Base-by-base conservation (phyloP, 768 basidiomycete genomes). In the Naganishia kalamii region DNA sequence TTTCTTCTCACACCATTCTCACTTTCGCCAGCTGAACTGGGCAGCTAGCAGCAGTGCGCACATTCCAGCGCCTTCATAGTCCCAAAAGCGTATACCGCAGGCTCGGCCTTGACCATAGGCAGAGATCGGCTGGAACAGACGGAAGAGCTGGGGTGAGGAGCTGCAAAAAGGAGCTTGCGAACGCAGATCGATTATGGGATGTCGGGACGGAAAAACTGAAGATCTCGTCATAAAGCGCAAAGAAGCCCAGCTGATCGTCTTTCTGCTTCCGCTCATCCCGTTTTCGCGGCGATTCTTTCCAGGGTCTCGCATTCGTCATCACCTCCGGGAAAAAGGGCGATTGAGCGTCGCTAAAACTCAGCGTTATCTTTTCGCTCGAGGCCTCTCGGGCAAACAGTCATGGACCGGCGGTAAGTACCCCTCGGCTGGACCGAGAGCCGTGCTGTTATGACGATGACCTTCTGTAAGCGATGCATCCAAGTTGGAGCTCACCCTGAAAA, bases 231-330 rank as follows among this genome's bases (percentile, higher is more conserved):
- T 5, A 15, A 30, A 17, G 8, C 15, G 27, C 49, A 17, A 19
- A 35, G 23, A 10, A 33, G 51, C 51, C n/a, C 32, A 52, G 43
- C 43, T n/a, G 43, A 44, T 44, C 43, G 8, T 8, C 37, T 17
- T 40, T 40, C 17, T 8, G 37, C 17, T 40, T 40, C 37, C 17
- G 37, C 51, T 32, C 10, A 11, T 35, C 51, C 51, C 51, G 51
- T 15, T n/a, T 32, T 30, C n/a, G 29, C 29, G 29, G 15, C 2
- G 6, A n/a, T 19, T n/a, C 35, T 57, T 57, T 27, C 27, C 5
- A 25, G 54, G 54, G 37, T 57, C 37, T 57, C 54, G 54, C 37
- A 57, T 57, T 57, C 54, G 54, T 57, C 54, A 57, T 57, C 37
- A 21, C 35, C 15, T 33, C 37, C 35, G 37, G 40, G 54, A 57